phyloP scores from a whole-genome alignment of 2,329 filamentous ascomycete species.

The Reticulascus tulasneorum region DNA sequence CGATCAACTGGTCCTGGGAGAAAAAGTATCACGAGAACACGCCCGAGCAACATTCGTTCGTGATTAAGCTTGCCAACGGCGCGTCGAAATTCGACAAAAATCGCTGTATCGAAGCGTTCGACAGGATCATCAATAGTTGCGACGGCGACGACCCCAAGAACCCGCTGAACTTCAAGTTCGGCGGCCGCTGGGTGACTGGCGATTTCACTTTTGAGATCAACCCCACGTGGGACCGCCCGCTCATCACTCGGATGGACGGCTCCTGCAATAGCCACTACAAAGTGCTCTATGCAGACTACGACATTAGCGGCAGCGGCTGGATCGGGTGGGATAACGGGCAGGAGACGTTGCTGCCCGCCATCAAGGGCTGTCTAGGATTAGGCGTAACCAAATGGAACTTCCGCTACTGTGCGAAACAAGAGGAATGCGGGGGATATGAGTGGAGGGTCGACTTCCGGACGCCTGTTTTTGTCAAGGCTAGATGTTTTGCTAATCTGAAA shows the following conservation, averaged over 20 bases:
- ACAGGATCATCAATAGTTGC: constrained; percentile 23
- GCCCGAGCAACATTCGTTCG: constrained; percentile 22
- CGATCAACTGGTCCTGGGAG: constrained; percentile 16
- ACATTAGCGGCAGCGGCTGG: constrained; percentile 21
- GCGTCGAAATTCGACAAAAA: constrained; percentile 13
- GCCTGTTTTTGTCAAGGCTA: constrained; percentile 15
- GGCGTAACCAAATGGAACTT: constrained; percentile 21
- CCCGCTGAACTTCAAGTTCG: constrained; percentile 26
- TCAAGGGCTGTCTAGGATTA: constrained; percentile 16
- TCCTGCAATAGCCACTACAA: constrained; percentile 19
- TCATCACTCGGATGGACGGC: constrained; percentile 14
- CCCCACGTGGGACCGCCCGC: constrained; percentile 16
- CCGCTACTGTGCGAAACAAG: constrained; percentile 19
- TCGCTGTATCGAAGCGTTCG: constrained; percentile 16
- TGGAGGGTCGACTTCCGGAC: constrained; percentile 19
- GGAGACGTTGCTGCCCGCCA: constrained; percentile 16
- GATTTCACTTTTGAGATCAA: constrained; percentile 21
- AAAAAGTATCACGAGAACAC: constrained; percentile 22
- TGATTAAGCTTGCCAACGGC: constrained; percentile 12
- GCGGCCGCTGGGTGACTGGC: constrained; percentile 19
- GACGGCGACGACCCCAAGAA: constrained; percentile 22
- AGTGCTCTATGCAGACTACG: constrained; percentile 15
- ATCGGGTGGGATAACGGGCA: constrained; percentile 20
- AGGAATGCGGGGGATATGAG: constrained; percentile 18
- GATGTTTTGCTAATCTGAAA: constrained; percentile 20